Conservation (phyloP, 139 green algal genomes). For the Chlamydomonas incerta region DNA sequence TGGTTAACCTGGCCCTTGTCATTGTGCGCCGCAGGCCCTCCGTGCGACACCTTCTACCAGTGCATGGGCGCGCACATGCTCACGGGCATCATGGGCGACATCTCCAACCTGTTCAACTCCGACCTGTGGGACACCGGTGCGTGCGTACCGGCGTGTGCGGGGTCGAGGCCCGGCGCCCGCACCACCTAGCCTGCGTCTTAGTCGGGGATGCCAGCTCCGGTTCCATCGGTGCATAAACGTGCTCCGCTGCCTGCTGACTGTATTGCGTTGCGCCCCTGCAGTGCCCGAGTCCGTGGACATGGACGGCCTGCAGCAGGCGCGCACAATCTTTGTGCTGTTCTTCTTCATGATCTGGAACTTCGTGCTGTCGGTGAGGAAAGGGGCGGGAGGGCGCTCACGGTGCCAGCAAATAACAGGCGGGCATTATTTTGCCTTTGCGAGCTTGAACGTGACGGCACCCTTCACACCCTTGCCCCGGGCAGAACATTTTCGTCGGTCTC, state of each 20-base stretch:
- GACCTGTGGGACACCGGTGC: conserved; percentile 40
- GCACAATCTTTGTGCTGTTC: conserved; percentile 50
- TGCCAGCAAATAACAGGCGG: too few relatives aligned
- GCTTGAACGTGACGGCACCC: too few relatives aligned
- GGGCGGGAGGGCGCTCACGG: too few relatives aligned
- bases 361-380: conserved; percentile 37
- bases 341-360: conserved; percentile 65
- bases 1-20: too few relatives aligned
- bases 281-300: conserved; percentile 14
- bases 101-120: conserved; percentile 27
- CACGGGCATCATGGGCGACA: conserved; percentile 50
- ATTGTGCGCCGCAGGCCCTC: neutral
- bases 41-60: conserved; percentile 59
- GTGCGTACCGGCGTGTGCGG: too few relatives aligned
- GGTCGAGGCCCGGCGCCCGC: too few relatives aligned
- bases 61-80: conserved; percentile 54
- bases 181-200: too few relatives aligned
- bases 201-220: too few relatives aligned
- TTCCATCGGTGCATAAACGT: too few relatives aligned
- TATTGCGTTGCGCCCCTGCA: too few relatives aligned
- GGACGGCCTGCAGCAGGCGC: conserved; percentile 35
- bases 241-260: too few relatives aligned
- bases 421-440: too few relatives aligned
- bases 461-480: neutral
- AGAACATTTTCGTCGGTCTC: conserved; percentile 58